These are phyloP conservation scores for Phytophthora boehmeriae DNA, from an alignment of 352 stramenopile genomes.

Conservation along the genomic window DNA sequence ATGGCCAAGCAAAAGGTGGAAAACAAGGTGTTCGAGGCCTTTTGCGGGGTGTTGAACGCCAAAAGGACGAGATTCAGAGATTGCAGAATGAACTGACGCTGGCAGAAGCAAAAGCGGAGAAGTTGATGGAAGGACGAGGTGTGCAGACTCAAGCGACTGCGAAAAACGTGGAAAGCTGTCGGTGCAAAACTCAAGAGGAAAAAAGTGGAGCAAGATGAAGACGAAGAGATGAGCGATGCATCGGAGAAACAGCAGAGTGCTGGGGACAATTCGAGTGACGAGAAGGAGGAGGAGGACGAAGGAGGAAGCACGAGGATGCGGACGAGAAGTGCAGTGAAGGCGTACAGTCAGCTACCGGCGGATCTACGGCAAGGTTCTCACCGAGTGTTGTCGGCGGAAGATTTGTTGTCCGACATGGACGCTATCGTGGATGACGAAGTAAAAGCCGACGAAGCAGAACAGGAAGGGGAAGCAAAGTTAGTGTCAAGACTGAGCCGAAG, in stretches of 20 bases:
- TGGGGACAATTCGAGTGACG: conserved; percentile 8
- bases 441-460: neutral
- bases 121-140: neutral
- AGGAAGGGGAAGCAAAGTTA: neutral
- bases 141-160: conserved; percentile 1
- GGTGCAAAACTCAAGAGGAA: conserved; percentile 43
- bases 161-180: conserved; percentile 6
- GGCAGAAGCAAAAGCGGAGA: neutral
- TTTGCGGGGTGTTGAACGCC: conserved; percentile 57
- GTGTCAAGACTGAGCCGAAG: neutral
- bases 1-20: conserved; percentile 49
- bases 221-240: conserved; percentile 23
- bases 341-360: conserved; percentile 42
- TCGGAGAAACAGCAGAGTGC: neutral
- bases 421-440: conserved; percentile 32
- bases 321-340: conserved; percentile 32
- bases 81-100: conserved; percentile 41
- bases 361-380: conserved; percentile 32
- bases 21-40: conserved; percentile 48
- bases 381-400: conserved; percentile 41
- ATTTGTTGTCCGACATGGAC: conserved; percentile 52
- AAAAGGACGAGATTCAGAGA: conserved; percentile 69
- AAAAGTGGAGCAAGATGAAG: conserved; percentile 7
- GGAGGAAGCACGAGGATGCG: conserved; percentile 14
- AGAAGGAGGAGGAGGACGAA: conserved; percentile 27